Evolutionary conservation across 2,329 filamentous ascomycete species (phyloP), one percentile per base, ranked within the genome.

Genomic region (Pseudogymnoascus sp.): DNA sequence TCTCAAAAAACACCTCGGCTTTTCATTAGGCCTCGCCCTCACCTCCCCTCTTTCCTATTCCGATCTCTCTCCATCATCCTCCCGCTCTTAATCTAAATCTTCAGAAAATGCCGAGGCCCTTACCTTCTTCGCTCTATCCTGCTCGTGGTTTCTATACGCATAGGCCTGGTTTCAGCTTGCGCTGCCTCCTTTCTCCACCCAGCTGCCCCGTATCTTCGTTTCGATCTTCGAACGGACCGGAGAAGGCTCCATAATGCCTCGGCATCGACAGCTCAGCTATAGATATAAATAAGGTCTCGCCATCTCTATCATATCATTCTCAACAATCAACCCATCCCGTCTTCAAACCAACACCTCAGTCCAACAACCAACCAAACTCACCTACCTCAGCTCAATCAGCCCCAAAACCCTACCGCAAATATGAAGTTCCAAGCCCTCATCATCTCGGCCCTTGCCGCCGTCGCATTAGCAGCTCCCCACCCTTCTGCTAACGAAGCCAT

Each of bases 381-480:
- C 4, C 45, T 5, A 28, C 5, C 23, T 16, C 42, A 9, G 5
- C 49, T 33, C 16, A 39, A 39, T 2, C 22, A 60, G 2, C 33
- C 33, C 3, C 11, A 4, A 22, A 23, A 2, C 12, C 4, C n/a
- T 5, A 60, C 23, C 58, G 58, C 23, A 36, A 60, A 60, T 36
- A 60, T 60, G 58, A 60, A 60, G 58, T 38, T 41, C 58, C 36
- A 36, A 23, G 19, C 58, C 12, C 14, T 60, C 36, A 25, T 60
- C 8, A n/a, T 41, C 58, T 38, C 58, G 14, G 33, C 23, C 2
- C 58, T 60, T 8, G 58, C 58, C 23, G 58, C 58, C 7, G 33
- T 60, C 11, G 58, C 58, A 60, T 19, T 9, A 16, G 58, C 58
- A 11, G 58, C 58, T 5, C 58, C 58, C 4, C 8, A 38, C 23